Percentiles rank a stretch among this genome's conserved stretches.
Conservation (phyloP, 2,329 filamentous ascomycete genomes). For the Coniochaeta ligniaria region DNA sequence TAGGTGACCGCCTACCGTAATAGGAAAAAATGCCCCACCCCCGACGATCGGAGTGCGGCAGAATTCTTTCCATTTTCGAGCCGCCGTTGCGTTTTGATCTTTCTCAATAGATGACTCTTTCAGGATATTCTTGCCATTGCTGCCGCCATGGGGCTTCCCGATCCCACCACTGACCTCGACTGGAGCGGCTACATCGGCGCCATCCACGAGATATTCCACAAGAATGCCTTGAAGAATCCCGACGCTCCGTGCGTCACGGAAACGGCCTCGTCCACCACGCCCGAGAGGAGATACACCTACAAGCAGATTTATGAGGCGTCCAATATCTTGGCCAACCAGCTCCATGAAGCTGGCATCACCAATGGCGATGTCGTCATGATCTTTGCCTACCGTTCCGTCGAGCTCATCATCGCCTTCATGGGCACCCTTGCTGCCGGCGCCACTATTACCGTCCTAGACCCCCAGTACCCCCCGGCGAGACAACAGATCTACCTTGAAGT, state of each 20-base stretch:
- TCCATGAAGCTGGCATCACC: conserved; percentile 64
- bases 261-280: conserved; percentile 30
- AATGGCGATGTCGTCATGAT: conserved; percentile 91
- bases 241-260: conserved; percentile 46
- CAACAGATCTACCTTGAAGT: conserved; percentile 73
- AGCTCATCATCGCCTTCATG: conserved; percentile 65
- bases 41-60: background rate
- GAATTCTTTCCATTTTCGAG: background rate
- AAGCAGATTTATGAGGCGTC: conserved; percentile 79
- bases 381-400: conserved; percentile 74
- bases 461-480: conserved; percentile 71
- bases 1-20: background rate
- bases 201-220: conserved; percentile 64
- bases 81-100: background rate
- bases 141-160: conserved; percentile 33
- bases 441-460: conserved; percentile 65
- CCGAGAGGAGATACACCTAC: conserved; percentile 70
- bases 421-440: conserved; percentile 58
- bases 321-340: conserved; percentile 72
- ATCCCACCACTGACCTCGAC: conserved; percentile 60
- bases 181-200: conserved; percentile 52
- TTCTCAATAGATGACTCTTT: background rate
- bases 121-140: background rate
- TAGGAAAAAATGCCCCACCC: background rate
- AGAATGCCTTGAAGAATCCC: conserved; percentile 61